A percentile compares a stretch with the other conserved stretches of the same genome.
Conservation (phyloP, 441 rosid species). For the Aleurites moluccanus region DNA sequence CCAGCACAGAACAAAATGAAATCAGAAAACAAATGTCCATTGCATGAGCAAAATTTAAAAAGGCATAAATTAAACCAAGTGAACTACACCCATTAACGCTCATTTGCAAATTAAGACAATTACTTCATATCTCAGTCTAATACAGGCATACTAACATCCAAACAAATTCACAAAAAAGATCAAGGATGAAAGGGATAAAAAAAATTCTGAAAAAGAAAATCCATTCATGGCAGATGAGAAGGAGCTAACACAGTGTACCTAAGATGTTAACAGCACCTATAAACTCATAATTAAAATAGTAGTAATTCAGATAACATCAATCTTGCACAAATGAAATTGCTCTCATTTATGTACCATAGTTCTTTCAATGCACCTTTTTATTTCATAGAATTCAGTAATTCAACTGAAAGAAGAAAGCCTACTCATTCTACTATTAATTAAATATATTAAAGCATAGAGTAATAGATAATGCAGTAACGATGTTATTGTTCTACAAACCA, state of each 20-base stretch:
- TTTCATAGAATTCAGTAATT: conserved; percentile 2
- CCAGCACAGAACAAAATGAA: not conserved
- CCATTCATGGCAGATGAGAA: not conserved
- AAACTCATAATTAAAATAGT: not conserved
- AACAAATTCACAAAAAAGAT: not conserved
- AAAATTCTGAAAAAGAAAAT: not conserved
- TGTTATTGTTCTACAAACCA: conserved; percentile 56
- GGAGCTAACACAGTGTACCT: not conserved
- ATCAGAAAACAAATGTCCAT: not conserved
- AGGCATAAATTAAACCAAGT: not conserved
- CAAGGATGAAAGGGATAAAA: not conserved
- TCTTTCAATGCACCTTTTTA: not conserved
- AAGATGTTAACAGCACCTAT: not conserved
- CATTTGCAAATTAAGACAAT: not conserved
- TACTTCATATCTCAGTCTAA: not conserved
- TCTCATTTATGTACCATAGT: not conserved
- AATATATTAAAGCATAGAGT: conserved; percentile 15
- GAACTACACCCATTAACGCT: not conserved
- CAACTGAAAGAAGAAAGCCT: not conserved
- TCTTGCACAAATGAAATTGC: not conserved
- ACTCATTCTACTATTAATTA: not conserved
- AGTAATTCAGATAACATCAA: conserved; percentile 3
- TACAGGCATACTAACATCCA: not conserved
- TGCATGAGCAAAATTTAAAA: conserved; percentile 1
- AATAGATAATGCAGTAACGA: not conserved